These are phyloP conservation scores for Irpex sp. DNA, from an alignment of 1,284 basidiomycete genomes.

Conservation along the genomic window DNA sequence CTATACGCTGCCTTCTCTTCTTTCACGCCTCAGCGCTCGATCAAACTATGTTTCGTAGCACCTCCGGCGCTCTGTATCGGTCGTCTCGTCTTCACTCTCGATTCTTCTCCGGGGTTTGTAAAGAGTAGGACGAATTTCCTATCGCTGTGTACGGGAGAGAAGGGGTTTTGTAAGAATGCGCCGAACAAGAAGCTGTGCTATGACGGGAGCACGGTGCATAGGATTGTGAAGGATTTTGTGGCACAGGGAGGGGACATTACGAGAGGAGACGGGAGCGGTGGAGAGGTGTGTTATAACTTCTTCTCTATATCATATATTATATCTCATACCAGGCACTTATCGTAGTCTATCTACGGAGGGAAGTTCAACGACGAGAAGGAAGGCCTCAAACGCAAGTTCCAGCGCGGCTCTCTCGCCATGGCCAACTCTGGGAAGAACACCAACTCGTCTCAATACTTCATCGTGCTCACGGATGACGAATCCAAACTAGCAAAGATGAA, in stretches of 20 bases:
- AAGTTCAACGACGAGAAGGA: slow-evolving; percentile 49
- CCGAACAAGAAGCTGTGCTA: slow-evolving; percentile 44
- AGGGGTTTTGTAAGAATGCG: slow-evolving; percentile 42
- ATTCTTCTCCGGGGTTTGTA: slow-evolving; percentile 33
- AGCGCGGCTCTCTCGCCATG: slow-evolving; percentile 44
- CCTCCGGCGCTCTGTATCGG: slow-evolving; percentile 34
- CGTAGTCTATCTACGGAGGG: slow-evolving; percentile 36
- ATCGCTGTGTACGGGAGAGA: slow-evolving; percentile 46
- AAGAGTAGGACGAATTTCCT: slow-evolving; percentile 46
- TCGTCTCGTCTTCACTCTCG: slow-evolving; percentile 37
- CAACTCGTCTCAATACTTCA: slow-evolving; percentile 49
- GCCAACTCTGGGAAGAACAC: slow-evolving; percentile 43
- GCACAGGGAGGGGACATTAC: slow-evolving; percentile 50
- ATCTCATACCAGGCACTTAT: no score
- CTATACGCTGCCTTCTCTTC: background rate
- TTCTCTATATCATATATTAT: no score
- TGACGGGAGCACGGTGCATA: slow-evolving; percentile 38
- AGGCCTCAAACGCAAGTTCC: slow-evolving; percentile 36
- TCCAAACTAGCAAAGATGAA: slow-evolving; percentile 37
- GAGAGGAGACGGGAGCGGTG: slow-evolving; percentile 47
- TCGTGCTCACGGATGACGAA: slow-evolving; percentile 41
- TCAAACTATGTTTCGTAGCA: slow-evolving; percentile 31
- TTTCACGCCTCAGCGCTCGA: slow-evolving; percentile 22
- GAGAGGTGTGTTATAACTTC: slow-evolving; percentile 34
- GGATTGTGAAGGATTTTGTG: slow-evolving; percentile 43